phyloP scores from a whole-genome alignment of 139 green algal genomes.

The Dunaliella sp. region DNA sequence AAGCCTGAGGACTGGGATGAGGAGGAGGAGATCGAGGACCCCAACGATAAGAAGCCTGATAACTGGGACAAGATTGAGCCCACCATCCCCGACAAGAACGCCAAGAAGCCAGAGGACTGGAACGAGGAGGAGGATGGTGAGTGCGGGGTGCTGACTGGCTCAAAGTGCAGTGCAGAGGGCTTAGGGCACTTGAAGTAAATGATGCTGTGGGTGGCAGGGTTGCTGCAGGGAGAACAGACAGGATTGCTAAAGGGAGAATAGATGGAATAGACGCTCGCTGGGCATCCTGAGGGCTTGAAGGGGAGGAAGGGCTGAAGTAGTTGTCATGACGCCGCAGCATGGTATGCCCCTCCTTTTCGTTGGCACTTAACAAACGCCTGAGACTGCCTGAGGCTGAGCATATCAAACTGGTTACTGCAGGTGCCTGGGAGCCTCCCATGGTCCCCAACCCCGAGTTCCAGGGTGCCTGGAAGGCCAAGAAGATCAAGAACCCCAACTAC shows the following conservation, averaged over 20 bases:
- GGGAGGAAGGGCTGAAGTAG: too few species aligned
- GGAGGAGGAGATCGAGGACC: constrained; percentile 63
- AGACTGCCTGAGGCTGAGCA: background rate
- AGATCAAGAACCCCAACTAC: constrained; percentile 64
- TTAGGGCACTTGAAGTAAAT: too few species aligned
- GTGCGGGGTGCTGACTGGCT: background rate
- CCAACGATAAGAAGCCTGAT: constrained; percentile 79
- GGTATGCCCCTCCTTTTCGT: too few species aligned
- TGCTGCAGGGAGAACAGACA: too few species aligned
- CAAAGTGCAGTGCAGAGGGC: too few species aligned
- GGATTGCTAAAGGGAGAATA: too few species aligned
- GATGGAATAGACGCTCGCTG: too few species aligned
- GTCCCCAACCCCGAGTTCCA: constrained; percentile 90
- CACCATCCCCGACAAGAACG: constrained; percentile 76
- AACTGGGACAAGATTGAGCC: constrained; percentile 71
- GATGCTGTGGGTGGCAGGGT: too few species aligned
- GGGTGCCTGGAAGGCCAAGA: constrained; percentile 83
- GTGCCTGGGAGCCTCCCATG: constrained; percentile 76
- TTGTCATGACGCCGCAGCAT: too few species aligned
- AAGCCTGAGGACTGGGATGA: constrained; percentile 94
- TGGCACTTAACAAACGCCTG: too few species aligned
- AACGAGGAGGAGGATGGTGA: constrained; percentile 88
- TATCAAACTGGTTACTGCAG: constrained; percentile 4
- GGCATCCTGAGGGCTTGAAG: too few species aligned
- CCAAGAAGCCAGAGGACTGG: constrained; percentile 87